Conservation (phyloP, 306 rosid genomes). For the Prinsepia uniflora region DNA sequence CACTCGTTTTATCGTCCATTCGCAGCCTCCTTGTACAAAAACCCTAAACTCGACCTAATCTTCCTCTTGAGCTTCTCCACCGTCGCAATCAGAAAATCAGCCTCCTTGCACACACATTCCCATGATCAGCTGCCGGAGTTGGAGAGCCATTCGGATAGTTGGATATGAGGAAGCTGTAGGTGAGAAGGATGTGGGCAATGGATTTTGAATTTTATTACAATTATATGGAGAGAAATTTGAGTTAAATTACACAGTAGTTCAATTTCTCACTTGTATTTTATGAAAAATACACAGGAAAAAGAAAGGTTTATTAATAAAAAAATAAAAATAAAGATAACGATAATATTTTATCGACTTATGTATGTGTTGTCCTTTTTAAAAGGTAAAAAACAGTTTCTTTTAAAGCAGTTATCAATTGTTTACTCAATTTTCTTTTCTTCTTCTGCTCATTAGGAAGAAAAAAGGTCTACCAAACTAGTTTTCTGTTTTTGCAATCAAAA, state of each 20-base stretch:
- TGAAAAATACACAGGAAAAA: not conserved
- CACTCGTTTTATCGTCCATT: not conserved
- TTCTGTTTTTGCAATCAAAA: not conserved
- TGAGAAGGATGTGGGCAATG: no score
- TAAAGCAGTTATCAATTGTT: not conserved
- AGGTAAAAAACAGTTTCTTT: not conserved
- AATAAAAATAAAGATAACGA: no score
- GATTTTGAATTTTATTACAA: no score
- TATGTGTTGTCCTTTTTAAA: not conserved
- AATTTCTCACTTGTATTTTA: no score
- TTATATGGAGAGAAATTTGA: no score
- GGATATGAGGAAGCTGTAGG: no score
- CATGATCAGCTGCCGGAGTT: not conserved
- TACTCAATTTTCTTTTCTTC: no score
- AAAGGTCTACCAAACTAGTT: not conserved
- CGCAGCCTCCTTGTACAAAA: conserved; percentile 47
- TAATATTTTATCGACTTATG: not conserved
- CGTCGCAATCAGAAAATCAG: conserved; percentile 17
- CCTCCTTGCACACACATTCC: no score
- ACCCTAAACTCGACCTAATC: conserved; percentile 46
- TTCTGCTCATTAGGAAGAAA: no score
- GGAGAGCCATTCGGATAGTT: conserved; percentile 27
- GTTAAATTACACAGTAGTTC: no score
- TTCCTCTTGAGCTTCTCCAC: conserved; percentile 52
- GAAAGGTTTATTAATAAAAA: no score